Evolutionary conservation across 331 rosid genomes (phyloP), one percentile per base, ranked within the genome.

Genomic region (Ulmus americana): DNA sequence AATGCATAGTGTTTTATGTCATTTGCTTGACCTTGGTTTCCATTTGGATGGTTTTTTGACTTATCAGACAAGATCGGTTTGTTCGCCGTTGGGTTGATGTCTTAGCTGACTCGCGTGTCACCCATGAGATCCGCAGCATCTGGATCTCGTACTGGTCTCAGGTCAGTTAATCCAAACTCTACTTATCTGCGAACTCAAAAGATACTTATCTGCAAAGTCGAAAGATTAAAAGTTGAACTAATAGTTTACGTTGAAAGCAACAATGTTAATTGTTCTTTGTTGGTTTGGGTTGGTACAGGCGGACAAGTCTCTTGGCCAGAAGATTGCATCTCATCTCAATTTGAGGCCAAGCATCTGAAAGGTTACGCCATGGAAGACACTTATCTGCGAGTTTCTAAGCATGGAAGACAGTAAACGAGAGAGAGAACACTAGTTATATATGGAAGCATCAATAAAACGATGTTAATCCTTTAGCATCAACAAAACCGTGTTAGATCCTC

Each of bases 111-210:
- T 86, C 91, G 2, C 90, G 90, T 7, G 84, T 86, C 56, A 86
- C 97, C 47, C 90, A 88, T 61, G 97, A 91, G 75, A 76, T 91
- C 70, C 91, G 96, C 80, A 88, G 86, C 85, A 78, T 84, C 65
- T 91, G 97, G 97, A 57, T 91, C 68, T 77, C 96, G 8, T 86
- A 88, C 76, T 77, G 81, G 95, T 71, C 90, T 74, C 96, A 91
- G 97, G 97, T 87, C 50, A 53, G 82, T 65, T 39, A 8, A 47
- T 6, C 43, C 18, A 22, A 15, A 13, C 10, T n/a, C 20, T 41
- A 35, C 45, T 4, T 18, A 11, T 60, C 47, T n/a, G n/a, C 67
- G 70, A 51, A 38, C 66, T 28, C 61, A 50, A 10, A 40, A 9
- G n/a, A n/a, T n/a, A 35, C 45, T 4, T 18, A 11, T 60, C 47